A percentile compares a stretch with the other conserved stretches of the same genome.
Evolutionary conservation across 169 alveolate genomes (phyloP).

Genomic region (Eimeria maxima): DNA sequence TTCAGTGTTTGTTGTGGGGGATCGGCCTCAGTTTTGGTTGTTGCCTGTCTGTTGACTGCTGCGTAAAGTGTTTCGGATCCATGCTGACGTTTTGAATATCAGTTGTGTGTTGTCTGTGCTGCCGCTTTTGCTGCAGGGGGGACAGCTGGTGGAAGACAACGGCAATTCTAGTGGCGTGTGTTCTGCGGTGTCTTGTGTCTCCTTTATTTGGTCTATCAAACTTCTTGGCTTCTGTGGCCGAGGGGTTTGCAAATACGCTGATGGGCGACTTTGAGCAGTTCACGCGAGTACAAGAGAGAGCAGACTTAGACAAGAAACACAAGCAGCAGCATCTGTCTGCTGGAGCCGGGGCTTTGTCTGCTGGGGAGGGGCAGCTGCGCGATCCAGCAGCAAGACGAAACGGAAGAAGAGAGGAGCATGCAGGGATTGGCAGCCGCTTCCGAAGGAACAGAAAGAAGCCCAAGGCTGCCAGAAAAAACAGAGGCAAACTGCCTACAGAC

Average conservation of each 20-base stretch:
- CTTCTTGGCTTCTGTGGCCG: conserved; percentile 92
- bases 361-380: not conserved
- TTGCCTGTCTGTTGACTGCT: no score
- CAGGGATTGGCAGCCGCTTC: no score
- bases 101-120: no score
- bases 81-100: no score
- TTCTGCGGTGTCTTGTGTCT: conserved; percentile 88
- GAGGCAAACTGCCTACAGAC: not conserved
- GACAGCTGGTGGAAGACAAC: conserved; percentile 82
- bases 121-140: conserved; percentile 48
- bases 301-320: conserved; percentile 86
- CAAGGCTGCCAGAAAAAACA: not conserved
- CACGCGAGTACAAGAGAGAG: conserved; percentile 90
- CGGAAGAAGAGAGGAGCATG: not conserved
- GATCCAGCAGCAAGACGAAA: not conserved
- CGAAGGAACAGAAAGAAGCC: not conserved
- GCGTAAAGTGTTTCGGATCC: no score
- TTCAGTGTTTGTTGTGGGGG: no score
- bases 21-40: no score
- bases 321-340: conserved; percentile 20
- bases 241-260: conserved; percentile 94
- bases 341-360: not conserved
- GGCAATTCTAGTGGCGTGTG: conserved; percentile 80
- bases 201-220: conserved; percentile 93
- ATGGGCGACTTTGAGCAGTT: conserved; percentile 96